Base-by-base conservation (phyloP, 176 grass and related monocot genomes). In the Eleusine coracana region DNA sequence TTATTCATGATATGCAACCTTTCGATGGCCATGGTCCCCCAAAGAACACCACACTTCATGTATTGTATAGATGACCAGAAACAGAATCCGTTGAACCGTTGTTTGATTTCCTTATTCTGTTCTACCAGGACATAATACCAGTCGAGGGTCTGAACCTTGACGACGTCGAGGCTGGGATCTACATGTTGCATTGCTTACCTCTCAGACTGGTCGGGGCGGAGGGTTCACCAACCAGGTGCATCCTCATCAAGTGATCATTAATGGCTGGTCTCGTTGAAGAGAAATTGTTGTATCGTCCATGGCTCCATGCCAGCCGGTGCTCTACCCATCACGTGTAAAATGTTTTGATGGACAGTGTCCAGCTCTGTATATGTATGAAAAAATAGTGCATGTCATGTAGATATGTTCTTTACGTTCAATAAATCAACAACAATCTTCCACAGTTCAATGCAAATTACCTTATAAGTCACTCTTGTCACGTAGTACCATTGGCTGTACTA, bases 101-200 rank as follows among this genome's bases (percentile, higher is more conserved):
- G 23, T 37, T 83, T 80, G 21, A 50, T 81, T 79, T 80, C 20
- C 28, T 75, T 65, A 77, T 5, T 59, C 13, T 89, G 51, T 61
- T 82, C 74, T 89, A 15, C 37, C 85, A 94, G 94, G 92, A 94
- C 71, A 97, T 94, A 16, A 97, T 97, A 39, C 86, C 88, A 14
- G 83, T 97, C 1, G 92, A 97, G 91, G 78, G 51, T 63, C 83
- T 94, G 73, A 97, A 94, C 7, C 83, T 97, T 62, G 94, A 94
- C 17, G 75, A 86, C 15, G 48, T 94, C 40, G 40, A 87, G 44
- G 65, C 83, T 5, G 94, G 94, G 61, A 36, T 97, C 85, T 97
- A 97, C 88, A 86, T 71, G 79, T 71, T 97, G 51, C 90, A 94
- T n/a, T 97, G 94, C 88, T 86, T 97, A 82, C 94, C 92, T 60